Evolutionary conservation across 352 stramenopile genomes (phyloP), one percentile per base, ranked within the genome.

Genomic region (Phytophthora citrophthora): DNA sequence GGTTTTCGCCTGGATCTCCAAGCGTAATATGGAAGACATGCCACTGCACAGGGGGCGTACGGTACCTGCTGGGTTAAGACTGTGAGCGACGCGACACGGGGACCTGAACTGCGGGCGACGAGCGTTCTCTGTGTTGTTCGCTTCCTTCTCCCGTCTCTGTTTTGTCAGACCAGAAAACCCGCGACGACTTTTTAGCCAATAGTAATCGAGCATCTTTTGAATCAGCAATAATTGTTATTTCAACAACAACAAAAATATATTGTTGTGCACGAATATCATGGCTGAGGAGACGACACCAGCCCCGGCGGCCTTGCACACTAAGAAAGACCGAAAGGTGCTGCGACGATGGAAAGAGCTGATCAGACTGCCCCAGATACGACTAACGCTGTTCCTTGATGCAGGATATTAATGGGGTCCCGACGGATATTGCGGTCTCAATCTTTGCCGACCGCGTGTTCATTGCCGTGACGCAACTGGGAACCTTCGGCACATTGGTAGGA

Each of bases 381-480:
- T 60, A 20, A 68, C 15, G 29, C 12, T 11, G 46, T 20, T 64
- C 24, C 24, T 39, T 5, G 26, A 1, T 26, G 47, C 50, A 95
- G 87, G 77, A 79, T 7, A 92, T 95, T 58, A 90, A 94, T 62
- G 83, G 82, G 27, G 51, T 90, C 4, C 58, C 69, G 38, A 95
- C 87, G 5, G 79, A 93, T 38, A 55, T 95, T 26, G 82, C 80
- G 27, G 70, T 95, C 36, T 89, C 83, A 20, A 83, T 94, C 53
- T 95, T 95, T 48, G 58, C 64, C 4, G 84, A 95, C 69, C 85
- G 86, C n/a, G 53, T 95, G 43, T 93, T 95, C 70, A 90, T 95
- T 46, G 76, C 64, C 4, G 83, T 93, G 58, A 93, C 85, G 16
- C 87, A 95, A 58, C 53, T 95, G 41, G 83, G 78, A 46, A 95